Base-by-base conservation (phyloP, 73 alveolate species). In the Paramecium sexaurelia region DNA sequence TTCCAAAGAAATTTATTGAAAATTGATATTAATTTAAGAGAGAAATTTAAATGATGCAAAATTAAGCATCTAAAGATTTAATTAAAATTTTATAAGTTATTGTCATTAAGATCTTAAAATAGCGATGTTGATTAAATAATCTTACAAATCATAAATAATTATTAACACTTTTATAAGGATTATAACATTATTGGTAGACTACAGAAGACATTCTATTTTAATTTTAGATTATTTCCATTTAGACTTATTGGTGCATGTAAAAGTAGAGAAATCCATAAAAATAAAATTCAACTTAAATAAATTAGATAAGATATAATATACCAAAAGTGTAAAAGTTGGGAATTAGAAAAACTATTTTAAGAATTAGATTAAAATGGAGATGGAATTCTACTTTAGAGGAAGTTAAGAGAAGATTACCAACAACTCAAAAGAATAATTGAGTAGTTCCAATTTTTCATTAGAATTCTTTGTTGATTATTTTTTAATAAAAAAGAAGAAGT, bases 1-100 rank as follows among this genome's bases (percentile, higher is more conserved):
- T 97, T 84, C 98, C 97, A 5, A 96, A 96, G 91, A 92, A 93
- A 13, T 92, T 92, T 90, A 94, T 97, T 75, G 91, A 85, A 89
- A 83, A 92, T 55, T 92, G 92, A 27, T 93, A 94, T 35, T 55
- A 93, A 51, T 94, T 94, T 29, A 88, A 85, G 61, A 88, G 86
- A 40, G 97, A 94, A 84, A 75, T 92, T 24, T 83, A 66, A 33
- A 85, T 87, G 6, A 91, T 94, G 94, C 68, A 92, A 92, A 84
- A 68, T 26, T 57, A 93, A 87, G 98, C 55, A 85, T 45, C 26
- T 11, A 24, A 10, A 89, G 98, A 94, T 92, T 92, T 96, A 69
- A 95, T 96, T 39, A n/a, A n/a, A n/a, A n/a, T n/a, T n/a, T n/a
- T n/a, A n/a, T n/a, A n/a, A n/a, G n/a, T n/a, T n/a, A n/a, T n/a